Conservation (phyloP, 2,329 filamentous ascomycete species). For the Sporothrix dimorphospora region DNA sequence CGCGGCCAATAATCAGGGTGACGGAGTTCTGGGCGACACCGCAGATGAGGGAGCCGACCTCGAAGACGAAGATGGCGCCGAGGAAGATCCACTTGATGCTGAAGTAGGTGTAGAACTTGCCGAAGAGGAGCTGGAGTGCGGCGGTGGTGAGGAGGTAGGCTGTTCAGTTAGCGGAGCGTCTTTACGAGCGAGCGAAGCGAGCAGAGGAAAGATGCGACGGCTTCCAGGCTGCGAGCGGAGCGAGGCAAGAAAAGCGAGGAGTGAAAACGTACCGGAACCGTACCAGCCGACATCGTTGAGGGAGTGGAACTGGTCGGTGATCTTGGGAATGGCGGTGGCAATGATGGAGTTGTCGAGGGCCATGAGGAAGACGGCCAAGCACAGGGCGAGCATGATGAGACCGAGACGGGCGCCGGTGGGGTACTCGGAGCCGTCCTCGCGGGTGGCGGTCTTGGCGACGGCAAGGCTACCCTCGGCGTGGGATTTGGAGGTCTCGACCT, state of each 20-base stretch:
- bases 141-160: constrained; percentile 44
- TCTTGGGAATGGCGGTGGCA: constrained; percentile 44
- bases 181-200: background rate
- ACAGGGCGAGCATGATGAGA: constrained; percentile 49
- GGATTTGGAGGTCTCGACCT: constrained; percentile 27
- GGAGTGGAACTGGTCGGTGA: constrained; percentile 43
- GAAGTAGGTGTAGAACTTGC: constrained; percentile 46
- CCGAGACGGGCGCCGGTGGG: constrained; percentile 43
- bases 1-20: constrained; percentile 36
- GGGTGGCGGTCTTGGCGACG: constrained; percentile 35
- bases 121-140: constrained; percentile 41
- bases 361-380: constrained; percentile 50
- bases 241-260: background rate
- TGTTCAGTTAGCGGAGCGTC: constrained; percentile 13
- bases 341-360: constrained; percentile 45
- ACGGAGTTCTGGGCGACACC: constrained; percentile 35
- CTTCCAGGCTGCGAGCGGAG: background rate
- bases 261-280: constrained; percentile 37
- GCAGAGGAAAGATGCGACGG: no score
- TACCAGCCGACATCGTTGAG: constrained; percentile 51
- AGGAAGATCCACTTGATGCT: constrained; percentile 43
- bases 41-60: constrained; percentile 45
- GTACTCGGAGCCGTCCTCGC: constrained; percentile 47
- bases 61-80: constrained; percentile 42
- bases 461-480: constrained; percentile 25